Conservation (phyloP, 2,329 filamentous ascomycete genomes). For the Calcarisporium arbuscula region DNA sequence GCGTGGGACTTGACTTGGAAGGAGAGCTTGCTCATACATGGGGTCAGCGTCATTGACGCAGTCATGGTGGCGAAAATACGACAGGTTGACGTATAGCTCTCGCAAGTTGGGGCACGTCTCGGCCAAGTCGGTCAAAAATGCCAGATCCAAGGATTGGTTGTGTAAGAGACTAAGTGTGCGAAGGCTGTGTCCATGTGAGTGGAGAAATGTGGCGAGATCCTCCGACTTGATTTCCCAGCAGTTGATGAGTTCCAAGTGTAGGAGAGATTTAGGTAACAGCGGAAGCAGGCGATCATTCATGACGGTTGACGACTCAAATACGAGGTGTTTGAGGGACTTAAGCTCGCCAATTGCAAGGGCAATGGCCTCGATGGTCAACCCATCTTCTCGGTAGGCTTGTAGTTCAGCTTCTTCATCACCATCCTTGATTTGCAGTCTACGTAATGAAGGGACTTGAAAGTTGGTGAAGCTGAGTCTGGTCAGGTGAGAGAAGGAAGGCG, state of each 20-base stretch:
- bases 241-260: conserved; percentile 67
- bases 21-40: conserved; percentile 64
- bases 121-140: conserved; percentile 63
- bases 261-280: conserved; percentile 59
- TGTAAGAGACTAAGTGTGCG: conserved; percentile 65
- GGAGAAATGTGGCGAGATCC: conserved; percentile 58
- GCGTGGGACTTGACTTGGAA: conserved; percentile 57
- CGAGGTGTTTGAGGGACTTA: conserved; percentile 57
- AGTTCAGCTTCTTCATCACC: conserved; percentile 24
- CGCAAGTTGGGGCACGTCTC: conserved; percentile 63
- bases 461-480: conserved; percentile 56
- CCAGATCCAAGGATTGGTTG: conserved; percentile 71
- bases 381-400: conserved; percentile 31
- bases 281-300: conserved; percentile 64
- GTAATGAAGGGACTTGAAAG: conserved; percentile 50
- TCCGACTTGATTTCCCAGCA: conserved; percentile 69
- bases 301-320: conserved; percentile 69
- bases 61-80: conserved; percentile 66
- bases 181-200: conserved; percentile 60
- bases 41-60: conserved; percentile 68
- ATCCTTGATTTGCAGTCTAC: conserved; percentile 26
- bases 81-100: conserved; percentile 69
- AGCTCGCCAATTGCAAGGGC: conserved; percentile 37
- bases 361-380: conserved; percentile 32
- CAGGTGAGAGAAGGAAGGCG: conserved; percentile 49